Conservation (phyloP, 148 eudicot genomes). For the Simmondsia chinensis region DNA sequence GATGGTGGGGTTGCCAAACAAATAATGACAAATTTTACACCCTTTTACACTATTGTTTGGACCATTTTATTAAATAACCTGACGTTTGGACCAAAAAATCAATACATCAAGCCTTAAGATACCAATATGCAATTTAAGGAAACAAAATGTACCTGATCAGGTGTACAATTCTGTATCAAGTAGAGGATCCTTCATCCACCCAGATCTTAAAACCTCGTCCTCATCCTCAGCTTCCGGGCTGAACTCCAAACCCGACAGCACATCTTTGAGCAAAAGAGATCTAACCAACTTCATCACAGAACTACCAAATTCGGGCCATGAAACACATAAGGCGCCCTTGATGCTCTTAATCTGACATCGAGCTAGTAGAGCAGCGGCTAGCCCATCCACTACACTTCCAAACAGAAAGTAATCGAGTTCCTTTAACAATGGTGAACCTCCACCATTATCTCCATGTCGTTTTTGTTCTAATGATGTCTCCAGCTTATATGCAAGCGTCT, state of each 20-base stretch:
- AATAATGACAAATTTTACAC: no score
- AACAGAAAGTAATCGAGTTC: conserved; percentile 67
- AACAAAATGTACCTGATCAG: conserved; percentile 20
- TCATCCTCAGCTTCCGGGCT: conserved; percentile 14
- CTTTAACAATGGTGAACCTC: conserved; percentile 26
- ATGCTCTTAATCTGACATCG: conserved; percentile 60
- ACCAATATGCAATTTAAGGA: not conserved
- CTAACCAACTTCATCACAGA: conserved; percentile 42
- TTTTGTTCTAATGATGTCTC: conserved; percentile 52
- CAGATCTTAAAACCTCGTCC: conserved; percentile 30
- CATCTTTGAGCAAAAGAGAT: conserved; percentile 45
- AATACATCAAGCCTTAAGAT: no score
- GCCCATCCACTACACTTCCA: conserved; percentile 80
- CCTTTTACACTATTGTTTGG: no score
- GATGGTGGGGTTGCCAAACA: no score
- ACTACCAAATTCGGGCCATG: conserved; percentile 78
- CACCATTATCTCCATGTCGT: conserved; percentile 5
- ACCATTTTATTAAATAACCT: no score
- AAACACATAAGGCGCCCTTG: conserved; percentile 50
- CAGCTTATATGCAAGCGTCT: conserved; percentile 65
- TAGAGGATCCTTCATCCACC: conserved; percentile 35
- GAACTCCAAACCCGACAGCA: conserved; percentile 35
- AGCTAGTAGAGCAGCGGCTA: conserved; percentile 69
- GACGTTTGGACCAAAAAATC: no score
- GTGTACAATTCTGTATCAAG: conserved; percentile 74